Evolutionary conservation across 1,139 yeast genomes (phyloP), one percentile per base, ranked within the genome.

Genomic region (Hansenula lynferdii): DNA sequence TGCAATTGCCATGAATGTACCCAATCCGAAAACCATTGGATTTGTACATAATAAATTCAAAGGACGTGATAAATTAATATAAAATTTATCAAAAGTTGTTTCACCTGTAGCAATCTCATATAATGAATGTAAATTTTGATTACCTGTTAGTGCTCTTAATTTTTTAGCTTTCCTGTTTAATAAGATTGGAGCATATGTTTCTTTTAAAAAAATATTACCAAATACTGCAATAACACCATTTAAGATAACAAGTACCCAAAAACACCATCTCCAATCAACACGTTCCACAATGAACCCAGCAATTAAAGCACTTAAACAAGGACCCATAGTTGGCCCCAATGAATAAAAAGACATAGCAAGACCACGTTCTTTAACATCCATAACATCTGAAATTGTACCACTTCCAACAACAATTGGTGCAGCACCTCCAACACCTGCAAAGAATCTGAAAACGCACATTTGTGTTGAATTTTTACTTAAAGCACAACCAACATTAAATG

Each of bases 331-430:
- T 1, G 86, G 85, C 20, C 81, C 80, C 22, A 77, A 52, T 1
- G 77, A 67, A 55, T 74, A 80, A n/a, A 75, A 58, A 0, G 81
- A 79, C 67, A 80, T 64, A 3, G 85, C 85, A 24, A 65, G 51
- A 35, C 74, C 77, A 35, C 86, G 64, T 32, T 72, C 67, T 25
- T 60, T 51, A 45, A 76, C 77, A 35, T 65, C 64, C 60, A 71
- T 80, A 41, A 78, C 56, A 52, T 80, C 87, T n/a, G 83, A 81
- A 35, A 80, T 56, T 5, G 78, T 72, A 24, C 86, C 87, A 2
- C 84, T 85, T n/a, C 85, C 84, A n/a, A 79, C 80, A 38, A 78
- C 75, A 34, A 80, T 60, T 1, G 85, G 77, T 1, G 84, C 80
- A 40, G 80, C 73, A 5, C 82, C 83, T n/a, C 80, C 78, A 22